A percentile compares a stretch with the other conserved stretches of the same genome.
These are phyloP conservation scores for Monosporascus sp. DNA, from an alignment of 2,329 filamentous ascomycete species.

Conservation along the genomic window DNA sequence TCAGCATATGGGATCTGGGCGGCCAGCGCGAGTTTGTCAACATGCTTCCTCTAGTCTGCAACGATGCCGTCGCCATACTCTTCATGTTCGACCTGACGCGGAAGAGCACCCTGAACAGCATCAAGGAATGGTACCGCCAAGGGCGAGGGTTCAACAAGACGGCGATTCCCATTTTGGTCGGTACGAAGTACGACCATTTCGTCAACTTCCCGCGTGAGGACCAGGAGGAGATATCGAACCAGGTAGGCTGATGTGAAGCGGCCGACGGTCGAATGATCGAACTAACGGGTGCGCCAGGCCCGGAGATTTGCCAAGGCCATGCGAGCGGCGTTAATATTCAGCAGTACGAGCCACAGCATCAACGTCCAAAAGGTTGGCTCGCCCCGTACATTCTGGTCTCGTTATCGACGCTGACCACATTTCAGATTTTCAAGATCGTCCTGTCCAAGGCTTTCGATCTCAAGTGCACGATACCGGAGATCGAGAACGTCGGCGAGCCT, in stretches of 20 bases:
- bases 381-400: neutral
- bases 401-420: slow-evolving; percentile 4
- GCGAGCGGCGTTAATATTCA: slow-evolving; percentile 96
- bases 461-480: slow-evolving; percentile 98
- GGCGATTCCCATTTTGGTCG: slow-evolving; percentile 94
- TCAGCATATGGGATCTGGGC: slow-evolving; percentile 98
- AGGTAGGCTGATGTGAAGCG: slow-evolving; percentile 47
- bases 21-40: slow-evolving; percentile 99
- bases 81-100: slow-evolving; percentile 99
- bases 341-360: slow-evolving; percentile 98
- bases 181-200: slow-evolving; percentile 98
- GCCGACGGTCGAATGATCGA: neutral
- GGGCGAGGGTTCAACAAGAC: slow-evolving; percentile 99
- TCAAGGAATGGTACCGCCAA: slow-evolving; percentile 99
- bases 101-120: slow-evolving; percentile 97
- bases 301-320: slow-evolving; percentile 96
- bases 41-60: slow-evolving; percentile 98
- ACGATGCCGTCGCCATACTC: slow-evolving; percentile 94
- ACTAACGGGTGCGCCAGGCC: slow-evolving; percentile 52
- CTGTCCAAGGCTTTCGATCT: slow-evolving; percentile 97
- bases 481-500: slow-evolving; percentile 95
- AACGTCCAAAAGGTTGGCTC: slow-evolving; percentile 86
- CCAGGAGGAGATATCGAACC: slow-evolving; percentile 96
- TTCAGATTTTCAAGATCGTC: slow-evolving; percentile 98
- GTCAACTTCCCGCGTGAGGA: slow-evolving; percentile 97